Base-by-base conservation (phyloP, 805 yeast species). In the Wickerhamiella spandovensis region DNA sequence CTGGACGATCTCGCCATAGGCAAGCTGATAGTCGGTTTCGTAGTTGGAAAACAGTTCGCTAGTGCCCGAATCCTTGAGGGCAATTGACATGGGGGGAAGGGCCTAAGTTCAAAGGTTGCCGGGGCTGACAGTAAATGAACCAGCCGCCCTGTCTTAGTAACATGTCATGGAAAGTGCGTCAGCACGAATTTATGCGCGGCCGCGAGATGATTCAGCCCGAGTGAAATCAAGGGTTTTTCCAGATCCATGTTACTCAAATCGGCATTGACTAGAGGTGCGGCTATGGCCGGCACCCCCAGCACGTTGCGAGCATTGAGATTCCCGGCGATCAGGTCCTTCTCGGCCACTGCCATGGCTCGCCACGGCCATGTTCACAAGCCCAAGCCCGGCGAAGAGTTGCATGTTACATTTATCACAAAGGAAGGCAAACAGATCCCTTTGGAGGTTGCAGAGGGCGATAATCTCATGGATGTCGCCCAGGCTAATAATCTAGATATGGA, bases 281-380 rank as follows among this genome's bases (percentile, higher is more conserved):
- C 22, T 38, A 4, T 5, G 8, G 13, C 22, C 9, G n/a, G 20
- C 5, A 15, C 20, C n/a, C 20, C 42, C 20, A 17, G 3, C 3
- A 20, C 20, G 7, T 2, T 38, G 42, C 42, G 21, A 20, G 32
- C 32, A 28, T 28, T 28, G 32, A 28, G 32, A 28, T 9, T 9
- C 32, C 3, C 12, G 15, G 32, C 32, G 3, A 12, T 28, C 12
- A 35, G 51, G 15, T 24, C 25, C 6, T 46, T 51, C 15, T 37
- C 48, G 17, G 12, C 39, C 9, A 18, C 53, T 5, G 28, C 35
- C 5, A 17, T 32, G 7, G 23, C 24, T 4, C 30, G 10, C 9
- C 98, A 90, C 62, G 97, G 95, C 20, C 97, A 90, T 64, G 67
- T 90, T 51, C 87, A 84, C 62, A 83, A 79, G 58, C 97, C 97